Conservation (phyloP, 345 rosid genomes). For the Gossypium thurberi region DNA sequence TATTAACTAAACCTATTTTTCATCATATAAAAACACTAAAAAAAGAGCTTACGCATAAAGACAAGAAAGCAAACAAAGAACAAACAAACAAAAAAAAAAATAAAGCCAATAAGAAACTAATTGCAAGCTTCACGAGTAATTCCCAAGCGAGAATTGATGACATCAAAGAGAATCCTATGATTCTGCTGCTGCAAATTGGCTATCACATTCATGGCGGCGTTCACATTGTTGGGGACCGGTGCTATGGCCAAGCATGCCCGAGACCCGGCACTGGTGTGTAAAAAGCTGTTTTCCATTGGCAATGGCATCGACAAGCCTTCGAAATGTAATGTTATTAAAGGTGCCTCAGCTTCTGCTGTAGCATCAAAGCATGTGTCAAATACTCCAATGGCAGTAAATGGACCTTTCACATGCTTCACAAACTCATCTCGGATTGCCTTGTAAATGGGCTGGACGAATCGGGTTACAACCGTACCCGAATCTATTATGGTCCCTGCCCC, state of each 20-base stretch:
- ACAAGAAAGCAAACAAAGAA: background rate
- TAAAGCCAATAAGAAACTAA: slow-evolving; percentile 20
- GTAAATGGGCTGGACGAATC: slow-evolving; percentile 57
- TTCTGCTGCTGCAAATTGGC: slow-evolving; percentile 96
- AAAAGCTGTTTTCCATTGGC: slow-evolving; percentile 79
- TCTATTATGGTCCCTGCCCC: slow-evolving; percentile 87
- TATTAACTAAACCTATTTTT: background rate
- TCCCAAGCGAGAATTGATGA: slow-evolving; percentile 66
- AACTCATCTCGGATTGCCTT: slow-evolving; percentile 64
- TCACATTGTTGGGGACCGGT: slow-evolving; percentile 49
- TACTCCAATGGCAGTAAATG: slow-evolving; percentile 72
- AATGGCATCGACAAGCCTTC: slow-evolving; percentile 46
- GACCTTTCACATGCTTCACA: slow-evolving; percentile 61
- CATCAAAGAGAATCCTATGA: slow-evolving; percentile 67
- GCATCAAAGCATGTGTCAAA: slow-evolving; percentile 77
- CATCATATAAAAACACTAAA: background rate
- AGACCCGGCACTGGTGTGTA: slow-evolving; percentile 75
- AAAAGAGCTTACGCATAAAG: background rate
- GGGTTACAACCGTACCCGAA: slow-evolving; percentile 84
- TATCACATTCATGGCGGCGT: slow-evolving; percentile 68
- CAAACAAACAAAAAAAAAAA: background rate
- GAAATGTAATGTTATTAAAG: slow-evolving; percentile 54
- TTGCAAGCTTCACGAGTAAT: slow-evolving; percentile 79
- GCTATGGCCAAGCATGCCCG: slow-evolving; percentile 82
- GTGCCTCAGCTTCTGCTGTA: slow-evolving; percentile 37